Conservation (phyloP, 495 filamentous ascomycete genomes). For the Parmelia sp. region DNA sequence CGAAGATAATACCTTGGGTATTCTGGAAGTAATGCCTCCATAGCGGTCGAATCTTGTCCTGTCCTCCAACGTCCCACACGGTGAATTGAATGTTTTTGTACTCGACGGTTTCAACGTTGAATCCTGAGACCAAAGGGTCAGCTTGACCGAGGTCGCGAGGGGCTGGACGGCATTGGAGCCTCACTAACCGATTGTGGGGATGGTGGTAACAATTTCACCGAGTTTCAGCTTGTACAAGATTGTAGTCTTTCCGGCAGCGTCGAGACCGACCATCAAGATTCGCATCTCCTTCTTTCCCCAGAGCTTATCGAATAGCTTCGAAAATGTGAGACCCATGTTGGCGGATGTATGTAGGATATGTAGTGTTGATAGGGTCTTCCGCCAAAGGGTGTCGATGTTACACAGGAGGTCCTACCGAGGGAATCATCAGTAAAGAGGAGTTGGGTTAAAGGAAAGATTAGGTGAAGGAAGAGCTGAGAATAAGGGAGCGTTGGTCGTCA, state of each 20-base stretch:
- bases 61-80: constrained; percentile 98
- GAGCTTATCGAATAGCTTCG: constrained; percentile 87
- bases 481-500: constrained; percentile 7
- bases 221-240: constrained; percentile 99
- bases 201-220: constrained; percentile 98
- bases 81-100: constrained; percentile 99
- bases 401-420: neutral
- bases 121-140: constrained; percentile 78
- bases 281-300: constrained; percentile 99
- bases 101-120: constrained; percentile 99
- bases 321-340: constrained; percentile 92
- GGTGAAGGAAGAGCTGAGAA: neutral
- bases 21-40: constrained; percentile 99
- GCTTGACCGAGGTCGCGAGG: constrained; percentile 68
- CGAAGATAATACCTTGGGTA: constrained; percentile 99
- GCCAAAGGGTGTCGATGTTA: neutral
- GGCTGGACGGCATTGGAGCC: constrained; percentile 11
- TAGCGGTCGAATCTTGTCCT: constrained; percentile 96
- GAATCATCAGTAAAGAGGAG: neutral
- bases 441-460: neutral
- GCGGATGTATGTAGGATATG: constrained; percentile 40
- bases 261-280: constrained; percentile 93
- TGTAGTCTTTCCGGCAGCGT: constrained; percentile 97
- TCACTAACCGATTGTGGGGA: constrained; percentile 95
- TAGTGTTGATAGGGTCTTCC: constrained; percentile 11